Percentiles rank a stretch among this genome's conserved stretches.
Evolutionary conservation across 2,329 filamentous ascomycete species (phyloP).

Genomic region (Elsinoe fawcettii): DNA sequence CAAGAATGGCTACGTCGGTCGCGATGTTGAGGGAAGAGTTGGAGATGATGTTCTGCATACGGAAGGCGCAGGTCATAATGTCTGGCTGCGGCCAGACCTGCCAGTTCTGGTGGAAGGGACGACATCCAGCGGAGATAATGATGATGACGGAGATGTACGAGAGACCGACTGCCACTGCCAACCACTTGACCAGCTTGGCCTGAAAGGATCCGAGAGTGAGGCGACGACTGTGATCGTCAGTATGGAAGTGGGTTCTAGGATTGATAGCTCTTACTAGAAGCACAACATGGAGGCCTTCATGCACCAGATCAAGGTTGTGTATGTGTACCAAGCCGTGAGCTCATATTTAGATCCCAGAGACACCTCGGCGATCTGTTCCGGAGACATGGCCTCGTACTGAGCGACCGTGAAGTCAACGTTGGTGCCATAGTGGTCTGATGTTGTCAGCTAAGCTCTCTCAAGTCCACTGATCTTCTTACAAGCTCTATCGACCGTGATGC

Average conservation of each 20-base stretch:
- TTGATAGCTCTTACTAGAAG: slow-evolving; percentile 18
- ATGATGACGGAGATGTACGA: slow-evolving; percentile 28
- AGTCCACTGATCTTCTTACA: slow-evolving; percentile 16
- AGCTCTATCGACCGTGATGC: slow-evolving; percentile 26
- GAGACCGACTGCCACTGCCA: slow-evolving; percentile 21
- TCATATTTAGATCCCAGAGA: slow-evolving; percentile 31
- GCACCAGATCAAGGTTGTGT: slow-evolving; percentile 14
- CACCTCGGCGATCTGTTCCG: slow-evolving; percentile 24
- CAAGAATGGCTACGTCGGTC: slow-evolving; percentile 28
- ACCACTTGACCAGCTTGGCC: slow-evolving; percentile 25
- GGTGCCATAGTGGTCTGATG: slow-evolving; percentile 22
- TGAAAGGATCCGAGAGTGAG: slow-evolving; percentile 28
- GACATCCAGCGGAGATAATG: slow-evolving; percentile 26
- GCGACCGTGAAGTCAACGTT: slow-evolving; percentile 24
- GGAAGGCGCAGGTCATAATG: slow-evolving; percentile 23
- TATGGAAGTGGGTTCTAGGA: background rate
- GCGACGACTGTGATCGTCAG: slow-evolving; percentile 20
- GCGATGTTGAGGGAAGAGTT: slow-evolving; percentile 26
- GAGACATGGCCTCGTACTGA: slow-evolving; percentile 22
- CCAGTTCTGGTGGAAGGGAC: slow-evolving; percentile 24
- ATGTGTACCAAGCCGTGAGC: slow-evolving; percentile 34
- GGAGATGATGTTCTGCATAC: slow-evolving; percentile 26
- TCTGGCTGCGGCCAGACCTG: slow-evolving; percentile 24
- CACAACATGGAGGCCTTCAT: slow-evolving; percentile 16
- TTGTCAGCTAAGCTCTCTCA: background rate